Conservation (phyloP, 163 green algal species). For the Scenedesmus sp. region DNA sequence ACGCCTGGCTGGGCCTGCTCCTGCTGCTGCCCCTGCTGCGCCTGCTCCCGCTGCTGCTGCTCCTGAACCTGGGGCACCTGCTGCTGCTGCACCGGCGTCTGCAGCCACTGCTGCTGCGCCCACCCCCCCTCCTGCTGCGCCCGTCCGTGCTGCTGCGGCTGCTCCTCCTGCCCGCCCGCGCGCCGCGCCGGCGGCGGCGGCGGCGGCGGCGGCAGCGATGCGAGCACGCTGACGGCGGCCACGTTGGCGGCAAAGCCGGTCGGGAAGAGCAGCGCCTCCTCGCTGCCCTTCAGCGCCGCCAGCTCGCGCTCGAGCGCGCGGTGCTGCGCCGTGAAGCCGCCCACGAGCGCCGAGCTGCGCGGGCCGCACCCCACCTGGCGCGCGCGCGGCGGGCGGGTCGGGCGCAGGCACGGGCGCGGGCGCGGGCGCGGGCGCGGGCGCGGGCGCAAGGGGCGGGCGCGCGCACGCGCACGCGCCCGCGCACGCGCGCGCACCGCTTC, state of each 20-base stretch:
- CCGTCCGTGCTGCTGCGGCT: constrained; percentile 4
- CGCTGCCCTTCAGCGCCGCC: constrained; percentile 77
- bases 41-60: neutral
- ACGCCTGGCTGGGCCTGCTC: neutral
- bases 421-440: too few relatives aligned
- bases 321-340: constrained; percentile 84
- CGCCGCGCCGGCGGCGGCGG: too few relatives aligned
- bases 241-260: constrained; percentile 54
- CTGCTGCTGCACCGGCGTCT: neutral
- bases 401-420: too few relatives aligned
- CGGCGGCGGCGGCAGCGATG: neutral
- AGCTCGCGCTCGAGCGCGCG: constrained; percentile 80
- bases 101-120: neutral
- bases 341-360: constrained; percentile 85
- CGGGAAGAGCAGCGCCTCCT: constrained; percentile 92
- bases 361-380: constrained; percentile 77
- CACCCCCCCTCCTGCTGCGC: neutral
- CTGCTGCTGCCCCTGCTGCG: neutral
- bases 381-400: too few relatives aligned
- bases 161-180: neutral
- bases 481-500: neutral
- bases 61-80: neutral
- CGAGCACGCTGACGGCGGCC: neutral
- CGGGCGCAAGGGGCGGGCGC: too few relatives aligned
- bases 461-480: too few relatives aligned